Evolutionary conservation across 257 asterid genomes (phyloP).

Genomic region (Petrea volubilis): DNA sequence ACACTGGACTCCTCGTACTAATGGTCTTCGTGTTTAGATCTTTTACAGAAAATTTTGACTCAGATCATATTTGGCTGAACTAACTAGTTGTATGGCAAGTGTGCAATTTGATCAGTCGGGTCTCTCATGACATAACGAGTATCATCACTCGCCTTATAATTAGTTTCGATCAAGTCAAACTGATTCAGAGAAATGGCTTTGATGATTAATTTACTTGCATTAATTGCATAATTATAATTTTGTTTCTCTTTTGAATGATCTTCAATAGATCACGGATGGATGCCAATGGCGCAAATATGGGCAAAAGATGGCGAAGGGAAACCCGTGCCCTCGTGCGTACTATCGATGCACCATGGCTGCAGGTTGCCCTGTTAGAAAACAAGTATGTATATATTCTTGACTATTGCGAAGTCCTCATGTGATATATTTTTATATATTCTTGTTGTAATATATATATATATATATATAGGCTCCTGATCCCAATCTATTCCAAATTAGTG

Average conservation of each 20-base stretch:
- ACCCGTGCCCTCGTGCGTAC: constrained; percentile 91
- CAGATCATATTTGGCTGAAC: no score
- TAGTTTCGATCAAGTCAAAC: no score
- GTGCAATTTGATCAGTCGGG: no score
- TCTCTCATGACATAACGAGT: no score
- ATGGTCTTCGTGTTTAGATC: neutral
- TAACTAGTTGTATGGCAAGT: no score
- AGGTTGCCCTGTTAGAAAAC: constrained; percentile 85
- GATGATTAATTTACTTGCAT: neutral
- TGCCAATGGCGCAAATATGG: constrained; percentile 95
- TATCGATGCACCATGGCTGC: constrained; percentile 90
- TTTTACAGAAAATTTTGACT: neutral
- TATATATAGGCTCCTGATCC: no score
- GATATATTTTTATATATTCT: no score
- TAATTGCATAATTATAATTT: neutral
- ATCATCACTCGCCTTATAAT: no score
- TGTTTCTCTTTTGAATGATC: neutral
- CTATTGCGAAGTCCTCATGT: neutral
- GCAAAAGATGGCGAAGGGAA: constrained; percentile 93
- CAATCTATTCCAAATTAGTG: no score
- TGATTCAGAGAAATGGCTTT: no score
- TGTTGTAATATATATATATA: no score
- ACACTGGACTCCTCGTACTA: neutral
- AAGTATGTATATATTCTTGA: constrained; percentile 42
- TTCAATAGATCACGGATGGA: constrained; percentile 68